phyloP scores from a whole-genome alignment of 2,329 filamentous ascomycete genomes.

The Phaeosphaeria sp. region DNA sequence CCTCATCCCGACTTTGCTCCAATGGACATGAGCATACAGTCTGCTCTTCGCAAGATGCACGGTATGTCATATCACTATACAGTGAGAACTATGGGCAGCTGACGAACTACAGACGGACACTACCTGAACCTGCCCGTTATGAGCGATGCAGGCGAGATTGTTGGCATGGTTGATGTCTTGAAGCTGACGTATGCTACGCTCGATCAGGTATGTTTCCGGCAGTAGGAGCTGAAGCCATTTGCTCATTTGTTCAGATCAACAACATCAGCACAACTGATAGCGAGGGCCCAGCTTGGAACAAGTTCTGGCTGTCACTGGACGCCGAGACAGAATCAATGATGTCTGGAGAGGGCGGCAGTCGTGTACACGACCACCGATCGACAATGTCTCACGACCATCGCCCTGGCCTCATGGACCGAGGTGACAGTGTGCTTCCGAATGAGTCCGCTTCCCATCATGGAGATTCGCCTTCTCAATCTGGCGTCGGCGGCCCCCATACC shows the following conservation, averaged over 20 bases:
- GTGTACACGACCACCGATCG: slow-evolving; percentile 72
- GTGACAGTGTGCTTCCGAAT: slow-evolving; percentile 87
- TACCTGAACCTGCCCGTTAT: slow-evolving; percentile 98
- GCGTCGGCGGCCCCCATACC: slow-evolving; percentile 62
- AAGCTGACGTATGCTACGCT: slow-evolving; percentile 98
- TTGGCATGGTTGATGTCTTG: slow-evolving; percentile 98
- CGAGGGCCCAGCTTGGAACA: slow-evolving; percentile 98
- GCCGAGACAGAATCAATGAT: slow-evolving; percentile 96
- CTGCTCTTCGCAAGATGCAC: slow-evolving; percentile 98
- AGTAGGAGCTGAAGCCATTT: not conserved
- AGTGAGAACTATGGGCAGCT: slow-evolving; percentile 8
- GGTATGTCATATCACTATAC: slow-evolving; percentile 63
- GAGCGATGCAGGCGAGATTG: slow-evolving; percentile 96
- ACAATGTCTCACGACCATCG: slow-evolving; percentile 83
- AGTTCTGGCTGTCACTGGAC: slow-evolving; percentile 97
- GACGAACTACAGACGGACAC: slow-evolving; percentile 77
- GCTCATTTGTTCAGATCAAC: slow-evolving; percentile 67
- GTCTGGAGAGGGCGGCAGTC: slow-evolving; percentile 85
- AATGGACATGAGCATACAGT: slow-evolving; percentile 98
- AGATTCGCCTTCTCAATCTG: slow-evolving; percentile 74
- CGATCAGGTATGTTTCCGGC: slow-evolving; percentile 74
- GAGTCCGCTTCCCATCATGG: slow-evolving; percentile 96
- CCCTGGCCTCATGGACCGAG: slow-evolving; percentile 64
- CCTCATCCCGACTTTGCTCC: slow-evolving; percentile 98
- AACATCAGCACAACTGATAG: slow-evolving; percentile 87